phyloP scores from a whole-genome alignment of 305 asterid genomes.

The Fraxinus sp. region DNA sequence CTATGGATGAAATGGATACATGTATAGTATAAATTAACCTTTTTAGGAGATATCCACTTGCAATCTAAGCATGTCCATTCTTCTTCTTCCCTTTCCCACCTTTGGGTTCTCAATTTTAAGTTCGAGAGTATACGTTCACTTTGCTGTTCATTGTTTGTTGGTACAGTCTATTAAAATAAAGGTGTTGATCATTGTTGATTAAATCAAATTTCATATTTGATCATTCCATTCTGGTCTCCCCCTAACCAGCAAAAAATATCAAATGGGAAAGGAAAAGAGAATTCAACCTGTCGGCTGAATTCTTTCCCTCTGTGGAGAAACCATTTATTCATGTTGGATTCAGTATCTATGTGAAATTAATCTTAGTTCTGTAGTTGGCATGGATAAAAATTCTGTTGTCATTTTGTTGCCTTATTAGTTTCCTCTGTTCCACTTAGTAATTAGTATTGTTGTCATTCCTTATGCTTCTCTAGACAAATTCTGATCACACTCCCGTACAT shows the following conservation, averaged over 20 bases:
- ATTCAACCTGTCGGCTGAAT: neutral
- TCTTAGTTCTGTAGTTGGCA: neutral
- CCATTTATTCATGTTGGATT: neutral
- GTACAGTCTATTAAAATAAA: neutral
- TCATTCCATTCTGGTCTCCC: neutral
- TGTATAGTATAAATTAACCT: neutral
- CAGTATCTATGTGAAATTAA: neutral
- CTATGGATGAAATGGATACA: slow-evolving; percentile 1
- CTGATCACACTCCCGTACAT: neutral
- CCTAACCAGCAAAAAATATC: neutral
- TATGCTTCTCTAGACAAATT: neutral
- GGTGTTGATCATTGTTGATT: neutral
- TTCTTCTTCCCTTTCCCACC: neutral
- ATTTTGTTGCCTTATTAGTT: neutral
- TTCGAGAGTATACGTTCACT: neutral
- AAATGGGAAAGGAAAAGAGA: neutral
- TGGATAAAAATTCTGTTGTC: neutral
- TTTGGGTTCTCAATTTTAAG: neutral
- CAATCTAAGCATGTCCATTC: neutral
- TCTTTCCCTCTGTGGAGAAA: neutral
- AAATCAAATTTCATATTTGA: neutral
- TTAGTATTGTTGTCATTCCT: neutral
- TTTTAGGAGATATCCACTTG: neutral
- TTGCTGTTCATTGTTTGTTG: neutral
- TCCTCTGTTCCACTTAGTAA: neutral